Base-by-base conservation (phyloP, 2,329 filamentous ascomycete genomes). In the Peltaster fructicola region DNA sequence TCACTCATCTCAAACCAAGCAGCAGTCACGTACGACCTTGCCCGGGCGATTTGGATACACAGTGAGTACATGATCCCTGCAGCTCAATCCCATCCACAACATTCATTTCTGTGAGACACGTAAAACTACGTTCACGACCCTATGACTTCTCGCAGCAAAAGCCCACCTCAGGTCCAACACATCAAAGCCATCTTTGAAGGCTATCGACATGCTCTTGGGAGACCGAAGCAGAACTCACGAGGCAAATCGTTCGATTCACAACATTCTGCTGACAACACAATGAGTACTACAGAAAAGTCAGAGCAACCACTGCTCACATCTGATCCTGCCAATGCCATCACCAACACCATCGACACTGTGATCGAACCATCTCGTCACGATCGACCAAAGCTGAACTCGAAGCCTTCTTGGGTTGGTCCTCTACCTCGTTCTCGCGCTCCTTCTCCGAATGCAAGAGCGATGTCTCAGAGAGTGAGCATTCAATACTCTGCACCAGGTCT, bases 401-500 rank as follows among this genome's bases (percentile, higher is more conserved):
- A 25, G 15, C 38, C 42, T 15, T 43, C 40, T 12, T 44, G 44
- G 44, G 42, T 47, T 20, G 43, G 41, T 22, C 39, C 38, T 9
- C 33, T 31, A 12, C 33, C 34, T n/a, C 15, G 28, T 6, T 21
- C 19, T 10, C 30, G 30, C 6, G 23, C 35, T n/a, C 15, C 25
- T 6, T 24, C 20, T 7, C 24, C 26, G 7, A 23, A 35, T 10
- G 21, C 22, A 12, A 35, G 36, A 1, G 23, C 25, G 17, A 49
- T 49, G 45, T 43, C 40, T 25, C 39, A 40, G 16, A 38, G 57
- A 12, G 55, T 69, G 14, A 67, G 57, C 18, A 63, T 84, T 40
- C 65, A 59, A 28, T 80, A 69, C 52, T 55, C 57, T 26, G 65
- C 63, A 33, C 51, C 61, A 2, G 71, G 66, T 26, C 59, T 68